Conservation (phyloP, 306 rosid genomes). For the Argentina anserina region DNA sequence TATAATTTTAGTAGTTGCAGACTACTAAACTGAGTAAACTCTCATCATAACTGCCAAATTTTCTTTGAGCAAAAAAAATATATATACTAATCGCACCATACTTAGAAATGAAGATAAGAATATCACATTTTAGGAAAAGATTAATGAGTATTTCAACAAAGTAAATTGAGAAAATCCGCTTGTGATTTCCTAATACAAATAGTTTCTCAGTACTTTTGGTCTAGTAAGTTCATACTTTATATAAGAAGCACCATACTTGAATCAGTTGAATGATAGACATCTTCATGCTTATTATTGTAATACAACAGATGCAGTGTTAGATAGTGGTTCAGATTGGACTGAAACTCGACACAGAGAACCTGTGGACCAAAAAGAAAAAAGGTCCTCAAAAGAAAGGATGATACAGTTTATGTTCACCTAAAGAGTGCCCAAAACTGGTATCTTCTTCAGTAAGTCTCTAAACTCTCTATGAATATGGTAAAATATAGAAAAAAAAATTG, state of each 20-base stretch:
- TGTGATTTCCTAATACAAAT: neutral
- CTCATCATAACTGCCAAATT: too few species aligned
- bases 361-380: slow-evolving; percentile 33
- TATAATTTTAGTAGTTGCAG: too few species aligned
- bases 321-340: too few species aligned
- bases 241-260: neutral
- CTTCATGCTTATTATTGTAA: neutral
- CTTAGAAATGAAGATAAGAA: too few species aligned
- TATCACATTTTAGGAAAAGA: too few species aligned
- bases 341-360: slow-evolving; percentile 14
- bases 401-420: slow-evolving; percentile 10
- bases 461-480: too few species aligned
- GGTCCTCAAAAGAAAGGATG: slow-evolving; percentile 16
- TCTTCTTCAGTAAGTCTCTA: too few species aligned
- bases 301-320: neutral
- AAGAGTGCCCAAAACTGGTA: slow-evolving; percentile 1
- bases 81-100: too few species aligned
- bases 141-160: neutral
- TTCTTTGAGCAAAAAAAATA: too few species aligned
- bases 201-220: neutral
- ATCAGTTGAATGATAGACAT: neutral
- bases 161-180: neutral
- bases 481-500: too few species aligned
- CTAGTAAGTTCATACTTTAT: neutral
- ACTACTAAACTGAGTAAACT: too few species aligned